Evolutionary conservation across 2,329 filamentous ascomycete genomes (phyloP).

Genomic region (Lecanicillium sp.): DNA sequence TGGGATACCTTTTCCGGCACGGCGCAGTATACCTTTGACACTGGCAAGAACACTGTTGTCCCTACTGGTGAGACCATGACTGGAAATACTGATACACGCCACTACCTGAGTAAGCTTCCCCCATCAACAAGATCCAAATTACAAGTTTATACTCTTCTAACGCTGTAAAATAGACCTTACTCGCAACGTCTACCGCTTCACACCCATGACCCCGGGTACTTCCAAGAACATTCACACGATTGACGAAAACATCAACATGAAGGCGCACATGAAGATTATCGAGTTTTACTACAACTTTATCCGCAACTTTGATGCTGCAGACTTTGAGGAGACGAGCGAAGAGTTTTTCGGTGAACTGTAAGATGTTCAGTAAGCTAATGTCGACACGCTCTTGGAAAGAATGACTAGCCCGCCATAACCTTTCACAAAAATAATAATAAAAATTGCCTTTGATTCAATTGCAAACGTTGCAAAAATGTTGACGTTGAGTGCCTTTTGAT

Average conservation of each 20-base stretch:
- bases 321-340: constrained; percentile 13
- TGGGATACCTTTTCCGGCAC: constrained; percentile 45
- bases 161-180: constrained; percentile 18
- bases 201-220: constrained; percentile 22
- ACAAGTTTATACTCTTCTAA: neutral
- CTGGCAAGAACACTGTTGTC: constrained; percentile 41
- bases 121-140: neutral
- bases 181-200: constrained; percentile 33
- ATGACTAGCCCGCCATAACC: too few species aligned
- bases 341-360: constrained; percentile 4
- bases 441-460: too few species aligned
- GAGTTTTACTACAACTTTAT: constrained; percentile 36
- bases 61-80: constrained; percentile 39
- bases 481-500: too few species aligned
- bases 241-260: constrained; percentile 30
- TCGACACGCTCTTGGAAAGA: too few species aligned
- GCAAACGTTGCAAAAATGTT: too few species aligned
- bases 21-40: constrained; percentile 33
- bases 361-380: too few species aligned
- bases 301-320: constrained; percentile 33
- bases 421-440: too few species aligned
- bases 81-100: constrained; percentile 34
- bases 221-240: constrained; percentile 30
- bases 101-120: constrained; percentile 26
- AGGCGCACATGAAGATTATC: constrained; percentile 29